Conservation (phyloP, 2,329 filamentous ascomycete species). For the Sporothrix brasiliensis region DNA sequence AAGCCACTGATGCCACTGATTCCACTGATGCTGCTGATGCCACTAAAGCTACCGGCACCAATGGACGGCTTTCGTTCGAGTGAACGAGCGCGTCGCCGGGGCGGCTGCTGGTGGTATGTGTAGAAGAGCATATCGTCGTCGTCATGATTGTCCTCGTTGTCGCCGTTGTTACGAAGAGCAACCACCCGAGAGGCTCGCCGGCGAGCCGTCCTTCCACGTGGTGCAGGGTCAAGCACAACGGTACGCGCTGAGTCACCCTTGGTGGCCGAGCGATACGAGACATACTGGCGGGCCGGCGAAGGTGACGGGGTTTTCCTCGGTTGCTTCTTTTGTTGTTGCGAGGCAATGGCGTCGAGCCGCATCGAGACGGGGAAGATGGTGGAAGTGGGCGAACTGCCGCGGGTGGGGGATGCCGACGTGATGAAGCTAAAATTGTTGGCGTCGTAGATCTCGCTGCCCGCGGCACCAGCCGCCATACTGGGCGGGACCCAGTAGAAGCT, state of each 20-base stretch:
- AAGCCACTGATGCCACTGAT: constrained; percentile 3
- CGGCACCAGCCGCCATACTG: constrained; percentile 26
- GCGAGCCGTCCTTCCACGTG: constrained; percentile 19
- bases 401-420: constrained; percentile 20
- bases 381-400: constrained; percentile 26
- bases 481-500: constrained; percentile 29
- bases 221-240: constrained; percentile 19
- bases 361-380: constrained; percentile 32
- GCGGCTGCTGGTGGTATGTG: not conserved
- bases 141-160: not conserved
- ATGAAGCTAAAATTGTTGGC: constrained; percentile 27
- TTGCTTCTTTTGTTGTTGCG: constrained; percentile 3
- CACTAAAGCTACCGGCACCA: constrained; percentile 21
- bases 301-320: not conserved
- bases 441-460: constrained; percentile 29
- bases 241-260: constrained; percentile 22
- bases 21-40: constrained; percentile 19
- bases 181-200: not conserved
- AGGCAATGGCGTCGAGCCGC: constrained; percentile 32
- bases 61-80: constrained; percentile 29
- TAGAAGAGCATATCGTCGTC: not conserved
- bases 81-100: constrained; percentile 23
- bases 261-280: constrained; percentile 2
- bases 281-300: constrained; percentile 1
- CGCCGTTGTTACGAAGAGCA: not conserved